Conservation (phyloP, 352 stramenopile species). For the Phytophthora ramorum region DNA sequence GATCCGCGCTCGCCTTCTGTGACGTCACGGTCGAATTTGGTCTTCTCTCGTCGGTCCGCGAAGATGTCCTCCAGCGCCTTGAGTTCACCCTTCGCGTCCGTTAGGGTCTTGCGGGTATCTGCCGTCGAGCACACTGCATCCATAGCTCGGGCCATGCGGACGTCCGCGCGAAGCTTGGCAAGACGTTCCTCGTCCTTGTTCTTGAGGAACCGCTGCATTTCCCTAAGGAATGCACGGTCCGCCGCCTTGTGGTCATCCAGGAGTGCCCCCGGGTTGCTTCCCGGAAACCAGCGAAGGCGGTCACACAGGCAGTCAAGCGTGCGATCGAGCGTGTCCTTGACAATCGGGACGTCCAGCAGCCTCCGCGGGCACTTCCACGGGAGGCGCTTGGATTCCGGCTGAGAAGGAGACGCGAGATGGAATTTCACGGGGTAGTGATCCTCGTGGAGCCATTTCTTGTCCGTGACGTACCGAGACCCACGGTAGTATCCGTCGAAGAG, state of each 20-base stretch:
- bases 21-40: slow-evolving; percentile 20
- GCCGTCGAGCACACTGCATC: too few relatives aligned
- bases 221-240: background rate
- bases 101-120: too few relatives aligned
- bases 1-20: background rate
- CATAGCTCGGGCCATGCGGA: too few relatives aligned
- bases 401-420: background rate
- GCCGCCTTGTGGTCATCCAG: slow-evolving; percentile 11
- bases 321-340: too few relatives aligned
- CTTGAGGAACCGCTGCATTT: background rate
- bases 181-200: background rate
- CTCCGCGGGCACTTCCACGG: background rate
- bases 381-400: background rate
- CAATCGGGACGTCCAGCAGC: background rate
- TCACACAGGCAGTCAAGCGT: background rate
- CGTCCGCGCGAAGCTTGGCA: background rate
- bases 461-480: background rate
- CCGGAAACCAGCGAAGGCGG: background rate
- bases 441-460: background rate
- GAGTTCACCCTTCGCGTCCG: too few relatives aligned
- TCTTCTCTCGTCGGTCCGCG: background rate
- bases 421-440: background rate
- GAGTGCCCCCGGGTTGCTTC: background rate
- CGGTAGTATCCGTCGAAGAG: background rate
- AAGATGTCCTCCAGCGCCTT: too few relatives aligned